Percentiles rank a stretch among this genome's conserved stretches.
These are phyloP conservation scores for Entomortierella beljakovae DNA, from an alignment of 192 early-diverging fungal genomes.

Conservation along the genomic window DNA sequence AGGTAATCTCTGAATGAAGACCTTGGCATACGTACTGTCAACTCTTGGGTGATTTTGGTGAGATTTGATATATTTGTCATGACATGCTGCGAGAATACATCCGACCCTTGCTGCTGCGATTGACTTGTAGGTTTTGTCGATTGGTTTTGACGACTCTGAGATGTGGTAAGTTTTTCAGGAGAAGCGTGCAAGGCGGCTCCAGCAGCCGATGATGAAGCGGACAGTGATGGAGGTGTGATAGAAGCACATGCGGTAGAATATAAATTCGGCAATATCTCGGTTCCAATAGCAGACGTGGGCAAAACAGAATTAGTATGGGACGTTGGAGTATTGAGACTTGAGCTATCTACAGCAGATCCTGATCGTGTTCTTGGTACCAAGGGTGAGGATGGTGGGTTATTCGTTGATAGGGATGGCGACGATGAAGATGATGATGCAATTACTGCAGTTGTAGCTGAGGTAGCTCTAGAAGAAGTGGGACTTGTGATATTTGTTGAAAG, in stretches of 20 bases:
- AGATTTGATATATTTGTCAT: constrained; percentile 42
- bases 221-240: constrained; percentile 1
- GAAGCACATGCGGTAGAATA: not conserved
- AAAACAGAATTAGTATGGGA: not conserved
- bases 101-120: not conserved
- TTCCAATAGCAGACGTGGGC: not conserved
- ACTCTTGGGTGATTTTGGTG: constrained; percentile 47
- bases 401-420: not conserved
- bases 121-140: not conserved
- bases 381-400: constrained; percentile 14
- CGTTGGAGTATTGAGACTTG: not conserved
- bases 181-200: constrained; percentile 8
- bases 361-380: constrained; percentile 13
- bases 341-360: not conserved
- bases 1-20: constrained; percentile 43
- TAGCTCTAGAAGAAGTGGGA: not conserved
- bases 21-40: constrained; percentile 42
- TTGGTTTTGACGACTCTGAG: constrained; percentile 1
- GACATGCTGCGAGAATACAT: constrained; percentile 47
- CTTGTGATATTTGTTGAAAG: constrained; percentile 17
- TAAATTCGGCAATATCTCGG: not conserved
- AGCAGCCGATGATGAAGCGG: constrained; percentile 19
- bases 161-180: constrained; percentile 7
- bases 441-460: constrained; percentile 5
- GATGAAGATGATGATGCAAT: not conserved